Evolutionary conservation across 495 filamentous ascomycete genomes (phyloP), one percentile per base, ranked within the genome.

Genomic region (Aspergillus campestris): DNA sequence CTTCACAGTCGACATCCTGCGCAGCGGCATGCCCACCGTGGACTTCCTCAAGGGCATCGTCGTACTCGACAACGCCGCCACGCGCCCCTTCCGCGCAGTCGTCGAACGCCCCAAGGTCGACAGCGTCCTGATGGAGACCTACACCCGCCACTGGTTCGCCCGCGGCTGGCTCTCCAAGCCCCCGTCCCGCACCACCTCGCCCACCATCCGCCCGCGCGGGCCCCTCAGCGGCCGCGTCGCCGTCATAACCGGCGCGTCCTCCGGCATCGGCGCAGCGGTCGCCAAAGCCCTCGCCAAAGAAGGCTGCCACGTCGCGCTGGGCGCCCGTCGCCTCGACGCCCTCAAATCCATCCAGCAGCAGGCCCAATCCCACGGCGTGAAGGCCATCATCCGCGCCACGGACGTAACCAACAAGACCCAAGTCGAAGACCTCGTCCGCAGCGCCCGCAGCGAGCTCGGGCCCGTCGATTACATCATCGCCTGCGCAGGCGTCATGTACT

Each of bases 401-500:
- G 82, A 86, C 45, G 78, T 84, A 10, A 82, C 82, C 2, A 63
- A 75, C 42, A 66, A 59, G 44, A 53, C 53, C 2, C 70, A 83
- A 45, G 75, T 81, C 6, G 74, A 80, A 40, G 61, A 62, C 0
- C 75, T 86, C 27, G 59, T 83, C 33, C 53, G 61, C 6, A 65
- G 69, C 0, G 65, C 81, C 0, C 61, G 57, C n/a, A 65, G 72
- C 6, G 57, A 75, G 48, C 77, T 84, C 5, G 82, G 82, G 0
- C 73, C 79, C 1, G 68, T 83, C 30, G 81, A 86, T 47, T 81
- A 83, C 40, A 64, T 86, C 7, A 74, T 86, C 27, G 71, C 74
- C n/a, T 82, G 79, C 58, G 80, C 82, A 0, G 82, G 81, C 10
- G 82, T 86, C 44, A 86, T 86, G 82, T 86, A 86, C 60, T 86